Conservation (phyloP, 2,329 filamentous ascomycete species). For the Ophiobolus disseminans region DNA sequence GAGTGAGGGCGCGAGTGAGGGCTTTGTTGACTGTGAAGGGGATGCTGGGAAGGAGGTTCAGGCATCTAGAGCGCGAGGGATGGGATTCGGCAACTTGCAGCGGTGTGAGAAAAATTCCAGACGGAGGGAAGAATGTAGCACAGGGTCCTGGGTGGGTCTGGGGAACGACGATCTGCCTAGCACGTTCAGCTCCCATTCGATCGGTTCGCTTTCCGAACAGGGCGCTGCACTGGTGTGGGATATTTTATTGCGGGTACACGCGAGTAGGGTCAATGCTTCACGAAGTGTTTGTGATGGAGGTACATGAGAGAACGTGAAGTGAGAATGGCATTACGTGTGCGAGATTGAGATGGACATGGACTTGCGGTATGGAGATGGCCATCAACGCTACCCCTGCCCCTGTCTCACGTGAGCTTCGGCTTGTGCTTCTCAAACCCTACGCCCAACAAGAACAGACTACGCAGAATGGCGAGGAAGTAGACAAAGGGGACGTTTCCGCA, state of each 20-base stretch:
- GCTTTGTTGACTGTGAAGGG: too few relatives aligned
- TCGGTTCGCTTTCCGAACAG: slow-evolving; percentile 11
- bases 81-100: background rate
- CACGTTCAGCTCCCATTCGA: slow-evolving; percentile 13
- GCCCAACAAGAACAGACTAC: slow-evolving; percentile 34
- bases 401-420: slow-evolving; percentile 19
- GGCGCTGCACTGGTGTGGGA: background rate
- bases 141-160: slow-evolving; percentile 21
- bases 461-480: slow-evolving; percentile 64
- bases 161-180: slow-evolving; percentile 13
- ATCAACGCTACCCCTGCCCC: background rate
- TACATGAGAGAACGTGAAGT: slow-evolving; percentile 10
- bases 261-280: background rate
- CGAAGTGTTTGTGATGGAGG: slow-evolving; percentile 5
- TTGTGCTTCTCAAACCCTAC: slow-evolving; percentile 28
- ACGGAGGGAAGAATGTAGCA: slow-evolving; percentile 9
- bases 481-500: slow-evolving; percentile 75
- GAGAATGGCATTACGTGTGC: background rate
- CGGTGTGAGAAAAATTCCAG: slow-evolving; percentile 1
- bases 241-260: background rate
- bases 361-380: background rate
- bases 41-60: background rate
- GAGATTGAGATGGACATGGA: background rate
- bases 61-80: background rate
- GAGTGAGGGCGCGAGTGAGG: too few relatives aligned